Evolutionary conservation across 208 protist species (phyloP).

Genomic region (Herpetomonas muscarum): DNA sequence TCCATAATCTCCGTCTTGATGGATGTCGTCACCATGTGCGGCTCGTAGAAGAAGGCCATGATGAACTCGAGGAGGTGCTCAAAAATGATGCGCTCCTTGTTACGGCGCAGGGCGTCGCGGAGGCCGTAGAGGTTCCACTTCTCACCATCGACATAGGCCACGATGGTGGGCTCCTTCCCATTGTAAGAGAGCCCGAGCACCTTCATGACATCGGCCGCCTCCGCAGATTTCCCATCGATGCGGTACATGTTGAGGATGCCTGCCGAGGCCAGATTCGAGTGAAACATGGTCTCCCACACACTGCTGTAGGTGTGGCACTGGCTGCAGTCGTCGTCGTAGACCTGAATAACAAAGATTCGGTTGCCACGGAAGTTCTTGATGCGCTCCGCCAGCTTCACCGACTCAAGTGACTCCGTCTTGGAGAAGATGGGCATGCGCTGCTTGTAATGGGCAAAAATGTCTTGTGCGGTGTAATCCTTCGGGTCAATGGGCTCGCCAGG

Average conservation of each 20-base stretch:
- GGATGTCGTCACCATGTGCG: constrained; percentile 23
- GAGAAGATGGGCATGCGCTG: constrained; percentile 72
- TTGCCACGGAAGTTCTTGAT: constrained; percentile 62
- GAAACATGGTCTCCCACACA: constrained; percentile 67
- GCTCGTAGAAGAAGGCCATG: constrained; percentile 70
- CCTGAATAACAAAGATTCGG: constrained; percentile 64
- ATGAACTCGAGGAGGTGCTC: constrained; percentile 63
- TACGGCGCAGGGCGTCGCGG: constrained; percentile 22
- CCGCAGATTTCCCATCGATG: constrained; percentile 62
- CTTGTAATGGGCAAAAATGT: constrained; percentile 73
- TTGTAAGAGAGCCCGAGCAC: constrained; percentile 32
- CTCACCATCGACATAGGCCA: constrained; percentile 70
- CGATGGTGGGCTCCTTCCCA: constrained; percentile 20
- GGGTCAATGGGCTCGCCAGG: constrained; percentile 50
- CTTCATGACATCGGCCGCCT: constrained; percentile 34
- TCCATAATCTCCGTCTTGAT: constrained; percentile 21
- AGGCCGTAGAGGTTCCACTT: constrained; percentile 52
- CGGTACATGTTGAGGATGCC: constrained; percentile 73
- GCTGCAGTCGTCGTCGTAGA: constrained; percentile 67
- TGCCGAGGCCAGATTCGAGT: constrained; percentile 51
- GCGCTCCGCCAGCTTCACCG: constrained; percentile 27
- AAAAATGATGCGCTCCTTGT: constrained; percentile 26
- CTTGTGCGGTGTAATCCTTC: constrained; percentile 40
- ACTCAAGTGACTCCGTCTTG: constrained; percentile 53
- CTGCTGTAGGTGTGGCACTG: constrained; percentile 52